These are phyloP conservation scores for Quercus lobata DNA, from an alignment of 331 rosid species.

Conservation along the genomic window DNA sequence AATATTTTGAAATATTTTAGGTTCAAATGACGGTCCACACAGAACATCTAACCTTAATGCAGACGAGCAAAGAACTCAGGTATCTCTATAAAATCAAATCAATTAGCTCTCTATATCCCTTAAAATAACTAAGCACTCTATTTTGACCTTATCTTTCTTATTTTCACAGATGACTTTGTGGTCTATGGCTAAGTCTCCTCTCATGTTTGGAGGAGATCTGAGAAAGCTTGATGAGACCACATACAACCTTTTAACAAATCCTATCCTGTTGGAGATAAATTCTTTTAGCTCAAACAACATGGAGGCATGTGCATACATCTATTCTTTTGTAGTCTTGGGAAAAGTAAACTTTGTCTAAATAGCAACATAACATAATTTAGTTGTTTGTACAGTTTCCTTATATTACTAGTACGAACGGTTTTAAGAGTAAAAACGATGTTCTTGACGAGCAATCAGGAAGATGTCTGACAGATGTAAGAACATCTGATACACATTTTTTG, in stretches of 20 bases:
- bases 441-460: constrained; percentile 23
- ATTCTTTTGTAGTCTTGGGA: not conserved
- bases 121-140: not conserved
- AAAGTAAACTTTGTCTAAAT: constrained; percentile 1
- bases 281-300: constrained; percentile 66
- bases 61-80: constrained; percentile 84
- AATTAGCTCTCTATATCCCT: constrained; percentile 12
- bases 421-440: constrained; percentile 17
- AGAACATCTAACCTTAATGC: constrained; percentile 44
- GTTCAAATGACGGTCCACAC: constrained; percentile 85
- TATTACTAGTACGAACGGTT: constrained; percentile 25
- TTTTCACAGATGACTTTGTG: constrained; percentile 77
- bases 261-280: constrained; percentile 75
- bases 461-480: constrained; percentile 23
- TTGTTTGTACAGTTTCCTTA: constrained; percentile 65
- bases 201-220: constrained; percentile 97
- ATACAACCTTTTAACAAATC: constrained; percentile 54
- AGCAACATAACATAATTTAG: constrained; percentile 1
- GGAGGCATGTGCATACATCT: constrained; percentile 64
- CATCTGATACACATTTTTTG: constrained; percentile 33
- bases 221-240: constrained; percentile 61
- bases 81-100: constrained; percentile 11
- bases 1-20: constrained; percentile 24
- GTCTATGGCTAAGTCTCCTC: constrained; percentile 92
- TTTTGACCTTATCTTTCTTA: constrained; percentile 2